Percentiles rank a stretch among this genome's conserved stretches.
phyloP scores from a whole-genome alignment of 305 asterid species.

The Solanum hybrid region DNA sequence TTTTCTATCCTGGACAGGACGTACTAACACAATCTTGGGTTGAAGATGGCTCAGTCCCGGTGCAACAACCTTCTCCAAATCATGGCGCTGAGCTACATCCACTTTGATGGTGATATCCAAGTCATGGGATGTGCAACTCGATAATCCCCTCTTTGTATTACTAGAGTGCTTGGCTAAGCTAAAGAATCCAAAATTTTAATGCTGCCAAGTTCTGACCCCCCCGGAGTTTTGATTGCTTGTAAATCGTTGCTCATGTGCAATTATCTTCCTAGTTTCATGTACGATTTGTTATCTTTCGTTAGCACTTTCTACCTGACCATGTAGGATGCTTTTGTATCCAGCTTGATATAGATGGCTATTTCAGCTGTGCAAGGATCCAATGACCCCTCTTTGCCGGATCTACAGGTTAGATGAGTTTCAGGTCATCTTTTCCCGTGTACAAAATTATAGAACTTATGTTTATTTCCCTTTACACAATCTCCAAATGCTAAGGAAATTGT shows the following conservation, averaged over 20 bases:
- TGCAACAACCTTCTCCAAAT: constrained; percentile 44
- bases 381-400: not conserved
- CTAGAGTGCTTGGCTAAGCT: not conserved
- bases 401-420: not conserved
- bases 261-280: not conserved
- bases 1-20: constrained; percentile 32
- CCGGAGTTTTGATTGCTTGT: not conserved
- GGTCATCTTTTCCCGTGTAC: not conserved
- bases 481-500: not conserved
- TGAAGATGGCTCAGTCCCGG: constrained; percentile 44
- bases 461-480: not conserved
- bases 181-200: not conserved
- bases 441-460: not conserved
- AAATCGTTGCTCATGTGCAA: not conserved
- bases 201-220: not conserved
- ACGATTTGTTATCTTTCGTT: not conserved
- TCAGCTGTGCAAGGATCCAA: not conserved
- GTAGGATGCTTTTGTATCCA: constrained; percentile 1
- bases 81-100: constrained; percentile 7
- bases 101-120: not conserved
- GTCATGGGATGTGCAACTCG: not conserved
- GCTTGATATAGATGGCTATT: not conserved
- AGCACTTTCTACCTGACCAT: not conserved
- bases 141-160: not conserved
- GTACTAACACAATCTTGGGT: constrained; percentile 43